Percentiles rank a stretch among this genome's conserved stretches.
These are phyloP conservation scores for Calocera viscosa DNA, from an alignment of 768 basidiomycete genomes.

Conservation along the genomic window DNA sequence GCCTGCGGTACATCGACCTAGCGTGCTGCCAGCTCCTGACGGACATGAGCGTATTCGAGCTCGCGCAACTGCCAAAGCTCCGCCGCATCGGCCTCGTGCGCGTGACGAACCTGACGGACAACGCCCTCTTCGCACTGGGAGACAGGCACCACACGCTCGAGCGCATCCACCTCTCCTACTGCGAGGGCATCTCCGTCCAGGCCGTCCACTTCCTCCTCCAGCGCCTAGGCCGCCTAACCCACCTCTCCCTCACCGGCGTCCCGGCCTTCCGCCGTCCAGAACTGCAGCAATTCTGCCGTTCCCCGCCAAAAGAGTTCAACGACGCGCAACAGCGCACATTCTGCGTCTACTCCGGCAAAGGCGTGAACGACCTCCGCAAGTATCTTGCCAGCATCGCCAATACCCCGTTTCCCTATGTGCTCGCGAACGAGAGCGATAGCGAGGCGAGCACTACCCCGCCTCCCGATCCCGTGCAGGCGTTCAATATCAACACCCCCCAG, in stretches of 20 bases:
- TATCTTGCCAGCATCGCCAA: constrained; percentile 36
- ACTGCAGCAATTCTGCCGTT: constrained; percentile 78
- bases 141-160: constrained; percentile 79
- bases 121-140: constrained; percentile 78
- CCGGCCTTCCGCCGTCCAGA: constrained; percentile 75
- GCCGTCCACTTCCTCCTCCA: constrained; percentile 84
- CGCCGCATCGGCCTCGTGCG: constrained; percentile 91
- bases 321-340: constrained; percentile 77
- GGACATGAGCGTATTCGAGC: constrained; percentile 87
- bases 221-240: constrained; percentile 80
- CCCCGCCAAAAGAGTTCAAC: constrained; percentile 87
- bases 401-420: constrained; percentile 6
- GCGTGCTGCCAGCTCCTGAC: constrained; percentile 83
- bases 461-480: background rate
- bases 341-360: constrained; percentile 92
- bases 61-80: constrained; percentile 76
- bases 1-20: constrained; percentile 89
- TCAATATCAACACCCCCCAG: too few relatives aligned
- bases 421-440: background rate
- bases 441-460: constrained; percentile 5
- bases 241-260: constrained; percentile 95
- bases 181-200: constrained; percentile 84
- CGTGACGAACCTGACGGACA: constrained; percentile 84
- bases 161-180: constrained; percentile 93
- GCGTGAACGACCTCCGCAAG: constrained; percentile 67